Percentiles rank a stretch among this genome's conserved stretches.
These are phyloP conservation scores for Epichloe bromicola DNA, from an alignment of 2,329 filamentous ascomycete species.

Conservation along the genomic window DNA sequence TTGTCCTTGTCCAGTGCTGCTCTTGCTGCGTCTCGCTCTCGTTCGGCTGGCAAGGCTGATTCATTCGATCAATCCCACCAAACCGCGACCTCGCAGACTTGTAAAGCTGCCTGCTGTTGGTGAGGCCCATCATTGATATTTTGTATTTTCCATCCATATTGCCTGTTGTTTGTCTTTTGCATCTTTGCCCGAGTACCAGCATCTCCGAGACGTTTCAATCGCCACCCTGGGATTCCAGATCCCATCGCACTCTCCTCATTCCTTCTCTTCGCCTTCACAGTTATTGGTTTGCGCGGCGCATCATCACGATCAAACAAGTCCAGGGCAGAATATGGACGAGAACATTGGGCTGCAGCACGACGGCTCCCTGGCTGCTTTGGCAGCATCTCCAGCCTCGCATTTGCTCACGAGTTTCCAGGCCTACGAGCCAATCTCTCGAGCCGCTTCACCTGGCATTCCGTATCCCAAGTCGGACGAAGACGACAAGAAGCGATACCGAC, in stretches of 20 bases:
- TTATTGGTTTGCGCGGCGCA: conserved; percentile 1
- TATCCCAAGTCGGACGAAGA: conserved; percentile 36
- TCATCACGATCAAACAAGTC: background rate
- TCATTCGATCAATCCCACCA: background rate
- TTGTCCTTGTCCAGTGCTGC: too few relatives aligned
- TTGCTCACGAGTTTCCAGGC: conserved; percentile 27
- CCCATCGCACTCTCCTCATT: background rate
- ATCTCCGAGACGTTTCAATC: background rate
- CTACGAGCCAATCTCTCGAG: conserved; percentile 64
- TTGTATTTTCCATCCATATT: background rate
- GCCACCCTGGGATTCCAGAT: background rate
- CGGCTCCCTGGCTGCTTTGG: conserved; percentile 17
- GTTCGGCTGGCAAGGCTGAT: background rate
- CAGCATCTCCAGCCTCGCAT: conserved; percentile 20
- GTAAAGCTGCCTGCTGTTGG: background rate
- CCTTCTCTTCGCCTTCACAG: background rate
- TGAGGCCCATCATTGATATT: background rate
- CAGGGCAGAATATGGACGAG: conserved; percentile 23
- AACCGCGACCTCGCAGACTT: background rate
- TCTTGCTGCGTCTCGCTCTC: too few relatives aligned
- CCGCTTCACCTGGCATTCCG: conserved; percentile 66
- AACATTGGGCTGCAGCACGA: conserved; percentile 22
- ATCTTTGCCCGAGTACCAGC: background rate
- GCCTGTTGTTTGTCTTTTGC: background rate
- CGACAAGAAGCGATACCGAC: conserved; percentile 57